Evolutionary conservation across 2,329 filamentous ascomycete genomes (phyloP).

Genomic region (Paramyrothecium sp.): DNA sequence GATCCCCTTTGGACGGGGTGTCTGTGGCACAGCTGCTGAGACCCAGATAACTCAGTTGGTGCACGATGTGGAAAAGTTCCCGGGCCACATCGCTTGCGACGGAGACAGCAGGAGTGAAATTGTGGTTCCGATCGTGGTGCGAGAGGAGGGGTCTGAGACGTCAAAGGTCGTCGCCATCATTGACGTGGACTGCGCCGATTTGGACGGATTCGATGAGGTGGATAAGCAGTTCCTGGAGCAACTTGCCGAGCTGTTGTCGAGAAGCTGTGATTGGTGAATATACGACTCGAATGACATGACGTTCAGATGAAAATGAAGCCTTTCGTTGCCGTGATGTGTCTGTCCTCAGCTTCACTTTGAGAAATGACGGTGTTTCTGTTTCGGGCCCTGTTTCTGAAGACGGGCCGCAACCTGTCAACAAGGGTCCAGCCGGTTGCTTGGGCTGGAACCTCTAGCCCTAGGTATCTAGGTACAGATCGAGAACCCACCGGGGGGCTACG

Average conservation of each 20-base stretch:
- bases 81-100: conserved; percentile 82
- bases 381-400: background rate
- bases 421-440: background rate
- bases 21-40: conserved; percentile 70
- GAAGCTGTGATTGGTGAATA: conserved; percentile 63
- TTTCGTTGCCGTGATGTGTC: background rate
- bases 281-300: no score
- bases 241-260: conserved; percentile 58
- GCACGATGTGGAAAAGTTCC: conserved; percentile 69
- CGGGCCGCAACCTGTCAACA: background rate
- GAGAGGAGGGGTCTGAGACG: conserved; percentile 22
- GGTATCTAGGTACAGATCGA: background rate
- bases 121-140: conserved; percentile 67
- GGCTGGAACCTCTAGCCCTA: background rate
- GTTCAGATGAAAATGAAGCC: background rate
- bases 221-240: conserved; percentile 66
- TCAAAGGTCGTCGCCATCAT: conserved; percentile 68
- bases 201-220: conserved; percentile 66
- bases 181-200: conserved; percentile 72
- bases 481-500: background rate
- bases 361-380: background rate
- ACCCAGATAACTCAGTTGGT: conserved; percentile 63
- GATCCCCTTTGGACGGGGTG: conserved; percentile 70
- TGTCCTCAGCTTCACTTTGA: background rate
- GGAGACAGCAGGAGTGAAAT: conserved; percentile 75